phyloP scores from a whole-genome alignment of 1,284 basidiomycete species.

The Pseudozyma hubeiensis region DNA sequence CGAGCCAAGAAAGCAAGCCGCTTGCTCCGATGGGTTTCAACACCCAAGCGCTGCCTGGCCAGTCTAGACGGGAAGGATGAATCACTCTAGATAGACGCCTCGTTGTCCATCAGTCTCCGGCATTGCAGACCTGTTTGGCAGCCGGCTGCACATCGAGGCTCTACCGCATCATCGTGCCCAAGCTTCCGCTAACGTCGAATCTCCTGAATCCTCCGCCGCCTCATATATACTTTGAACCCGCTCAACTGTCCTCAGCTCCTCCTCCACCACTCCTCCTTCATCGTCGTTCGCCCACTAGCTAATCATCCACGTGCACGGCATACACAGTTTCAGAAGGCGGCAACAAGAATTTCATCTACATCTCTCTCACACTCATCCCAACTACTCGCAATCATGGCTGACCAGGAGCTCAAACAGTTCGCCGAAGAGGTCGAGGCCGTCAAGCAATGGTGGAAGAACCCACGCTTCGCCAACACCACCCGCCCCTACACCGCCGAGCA shows the following conservation, averaged over 20 bases:
- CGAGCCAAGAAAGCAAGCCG: conserved; percentile 11
- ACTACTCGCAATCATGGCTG: conserved; percentile 38
- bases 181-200: background rate
- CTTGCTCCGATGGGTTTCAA: conserved; percentile 45
- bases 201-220: conserved; percentile 6
- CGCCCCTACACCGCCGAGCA: conserved; percentile 92
- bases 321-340: background rate
- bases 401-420: conserved; percentile 72
- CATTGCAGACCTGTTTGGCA: conserved; percentile 12
- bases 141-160: background rate
- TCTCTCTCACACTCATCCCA: background rate
- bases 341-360: background rate
- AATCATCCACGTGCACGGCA: no score
- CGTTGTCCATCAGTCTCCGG: conserved; percentile 12
- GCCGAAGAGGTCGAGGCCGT: conserved; percentile 83
- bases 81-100: conserved; percentile 1
- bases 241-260: background rate
- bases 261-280: background rate
- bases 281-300: background rate
- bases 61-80: background rate
- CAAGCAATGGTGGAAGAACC: conserved; percentile 91
- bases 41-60: conserved; percentile 1
- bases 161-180: background rate
- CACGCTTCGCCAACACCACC: conserved; percentile 84
- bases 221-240: conserved; percentile 8